Evolutionary conservation across 257 asterid species (phyloP), one percentile per base, ranked within the genome.

Genomic region (Capsicum rhomboideum): DNA sequence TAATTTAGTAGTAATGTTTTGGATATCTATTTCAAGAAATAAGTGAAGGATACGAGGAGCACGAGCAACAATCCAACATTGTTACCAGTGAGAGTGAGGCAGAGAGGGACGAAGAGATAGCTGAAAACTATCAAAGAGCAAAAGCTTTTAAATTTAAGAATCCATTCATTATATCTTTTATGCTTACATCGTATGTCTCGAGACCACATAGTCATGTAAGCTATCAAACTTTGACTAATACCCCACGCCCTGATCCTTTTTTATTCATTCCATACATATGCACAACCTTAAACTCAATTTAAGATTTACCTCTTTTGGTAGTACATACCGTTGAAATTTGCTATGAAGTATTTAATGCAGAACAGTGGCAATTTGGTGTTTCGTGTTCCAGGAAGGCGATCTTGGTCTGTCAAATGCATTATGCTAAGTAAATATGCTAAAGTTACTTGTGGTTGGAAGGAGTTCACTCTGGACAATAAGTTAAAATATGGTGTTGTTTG

Each of bases 71-170:
- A 75, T 49, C 80, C 80, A 49, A 75, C 23, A 75, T 23, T 49
- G 16, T 14, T 75, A 7, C 40, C 61, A 14, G 23, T 49, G 49
- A 14, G 58, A 75, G 42, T 8, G 12, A 75, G 21, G 42, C 40
- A 49, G 80, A 46, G 42, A 23, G 37, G 40, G 61, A 49, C n/a
- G 3, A 49, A 75, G 80, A 52, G 80, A 46, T 9, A 49, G 58
- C 59, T 49, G 59, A n/a, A n/a, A n/a, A n/a, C n/a, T n/a, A n/a
- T n/a, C n/a, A n/a, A n/a, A 75, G 61, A 14, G 80, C 80, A 75
- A 75, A 75, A 75, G 80, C 61, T 75, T 75, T 75, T 75, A 75
- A 46, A 49, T 75, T 59, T 75, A 49, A 75, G 42, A 75, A 75
- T 50, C 80, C 80, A 75, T 75, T 75, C 59, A 49, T 49, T 23